These are phyloP conservation scores for Typha latifolia DNA, from an alignment of 176 grass and related monocot genomes.

Conservation along the genomic window DNA sequence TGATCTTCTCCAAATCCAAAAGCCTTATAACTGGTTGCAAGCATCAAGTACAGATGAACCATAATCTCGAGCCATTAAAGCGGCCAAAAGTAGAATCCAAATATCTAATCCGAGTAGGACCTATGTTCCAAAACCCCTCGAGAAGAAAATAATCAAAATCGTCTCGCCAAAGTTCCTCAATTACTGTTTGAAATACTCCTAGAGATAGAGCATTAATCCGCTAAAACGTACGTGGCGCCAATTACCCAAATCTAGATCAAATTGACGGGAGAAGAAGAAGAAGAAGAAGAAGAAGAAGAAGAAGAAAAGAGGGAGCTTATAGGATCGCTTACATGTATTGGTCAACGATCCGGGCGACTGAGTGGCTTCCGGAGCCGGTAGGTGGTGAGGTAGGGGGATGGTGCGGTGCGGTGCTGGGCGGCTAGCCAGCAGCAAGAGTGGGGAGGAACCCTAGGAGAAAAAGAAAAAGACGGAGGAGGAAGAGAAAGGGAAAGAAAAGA, in stretches of 20 bases:
- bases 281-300: too few species aligned
- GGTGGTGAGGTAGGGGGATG: too few species aligned
- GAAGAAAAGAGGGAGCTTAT: neutral
- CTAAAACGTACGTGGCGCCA: neutral
- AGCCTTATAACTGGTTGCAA: too few species aligned
- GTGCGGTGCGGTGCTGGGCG: too few species aligned
- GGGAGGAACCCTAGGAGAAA: neutral
- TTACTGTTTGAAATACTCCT: neutral
- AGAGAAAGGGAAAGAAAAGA: neutral
- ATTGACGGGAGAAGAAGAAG: neutral
- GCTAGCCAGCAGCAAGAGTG: neutral
- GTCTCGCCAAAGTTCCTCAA: too few species aligned
- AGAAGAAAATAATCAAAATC: neutral
- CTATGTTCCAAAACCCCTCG: neutral
- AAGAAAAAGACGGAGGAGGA: neutral
- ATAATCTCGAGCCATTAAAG: too few species aligned
- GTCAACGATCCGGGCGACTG: neutral
- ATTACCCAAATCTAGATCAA: neutral
- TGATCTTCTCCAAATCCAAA: neutral
- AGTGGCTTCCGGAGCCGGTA: neutral
- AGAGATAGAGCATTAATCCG: neutral
- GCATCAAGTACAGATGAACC: too few species aligned
- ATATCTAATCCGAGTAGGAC: too few species aligned
- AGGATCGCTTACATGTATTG: neutral
- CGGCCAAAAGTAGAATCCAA: too few species aligned